Evolutionary conservation across 2,329 filamentous ascomycete species (phyloP).

Genomic region (Ophiostoma sp.): DNA sequence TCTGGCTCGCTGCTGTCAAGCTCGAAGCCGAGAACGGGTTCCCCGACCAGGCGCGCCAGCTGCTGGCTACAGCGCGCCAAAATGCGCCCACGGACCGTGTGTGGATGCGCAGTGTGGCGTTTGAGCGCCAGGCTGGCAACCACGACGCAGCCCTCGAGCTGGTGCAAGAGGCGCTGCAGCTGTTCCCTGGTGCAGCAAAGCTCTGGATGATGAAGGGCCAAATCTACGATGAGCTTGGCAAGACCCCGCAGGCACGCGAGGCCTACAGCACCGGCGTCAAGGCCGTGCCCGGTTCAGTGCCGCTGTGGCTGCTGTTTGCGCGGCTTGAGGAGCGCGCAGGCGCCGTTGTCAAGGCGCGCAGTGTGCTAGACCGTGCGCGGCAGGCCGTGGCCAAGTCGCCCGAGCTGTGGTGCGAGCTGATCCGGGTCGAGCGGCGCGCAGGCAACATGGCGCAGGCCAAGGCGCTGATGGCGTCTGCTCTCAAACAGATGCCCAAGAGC

Average conservation of each 20-base stretch:
- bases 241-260: conserved; percentile 78
- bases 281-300: conserved; percentile 74
- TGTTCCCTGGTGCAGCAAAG: conserved; percentile 81
- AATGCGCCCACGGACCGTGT: conserved; percentile 93
- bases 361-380: conserved; percentile 84
- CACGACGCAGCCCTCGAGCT: conserved; percentile 81
- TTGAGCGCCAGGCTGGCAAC: conserved; percentile 63
- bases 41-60: conserved; percentile 71
- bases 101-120: conserved; percentile 93
- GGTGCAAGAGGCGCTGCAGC: conserved; percentile 76
- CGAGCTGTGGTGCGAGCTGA: conserved; percentile 87
- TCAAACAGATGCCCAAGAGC: conserved; percentile 84
- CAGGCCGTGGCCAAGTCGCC: conserved; percentile 80
- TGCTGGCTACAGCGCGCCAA: conserved; percentile 75
- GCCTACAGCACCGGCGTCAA: conserved; percentile 85
- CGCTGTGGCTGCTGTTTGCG: conserved; percentile 84
- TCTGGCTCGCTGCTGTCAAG: conserved; percentile 94
- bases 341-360: conserved; percentile 83
- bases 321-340: conserved; percentile 82
- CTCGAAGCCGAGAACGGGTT: conserved; percentile 87
- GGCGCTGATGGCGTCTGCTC: conserved; percentile 84
- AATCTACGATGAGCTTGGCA: conserved; percentile 81
- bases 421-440: conserved; percentile 83
- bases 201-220: conserved; percentile 99
- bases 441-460: conserved; percentile 80